A percentile compares a stretch with the other conserved stretches of the same genome.
These are phyloP conservation scores for Colletotrichum australisinense DNA, from an alignment of 2,329 filamentous ascomycete genomes.

Conservation along the genomic window DNA sequence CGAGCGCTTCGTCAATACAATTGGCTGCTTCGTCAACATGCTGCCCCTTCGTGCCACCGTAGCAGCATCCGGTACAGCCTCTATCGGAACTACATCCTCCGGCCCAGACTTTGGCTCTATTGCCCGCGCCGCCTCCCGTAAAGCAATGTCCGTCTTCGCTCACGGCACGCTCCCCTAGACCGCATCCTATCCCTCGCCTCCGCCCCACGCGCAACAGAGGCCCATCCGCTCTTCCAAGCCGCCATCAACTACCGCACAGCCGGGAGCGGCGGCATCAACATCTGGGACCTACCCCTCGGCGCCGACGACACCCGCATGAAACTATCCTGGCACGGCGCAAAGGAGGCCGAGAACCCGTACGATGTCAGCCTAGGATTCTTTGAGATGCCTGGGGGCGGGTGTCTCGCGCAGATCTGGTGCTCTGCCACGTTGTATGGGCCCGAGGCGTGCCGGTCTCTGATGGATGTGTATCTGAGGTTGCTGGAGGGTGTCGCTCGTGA, in stretches of 20 bases:
- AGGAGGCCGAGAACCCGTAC: no score
- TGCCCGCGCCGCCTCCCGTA: conserved; percentile 35
- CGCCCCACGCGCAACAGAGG: conserved; percentile 48
- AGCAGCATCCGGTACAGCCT: no score
- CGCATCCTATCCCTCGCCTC: conserved; percentile 56
- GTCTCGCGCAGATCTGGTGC: neutral
- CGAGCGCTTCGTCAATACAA: conserved; percentile 41
- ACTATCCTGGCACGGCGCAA: no score
- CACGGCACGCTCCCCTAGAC: conserved; percentile 60
- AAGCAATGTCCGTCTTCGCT: conserved; percentile 44
- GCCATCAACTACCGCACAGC: conserved; percentile 47
- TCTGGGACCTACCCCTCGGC: no score
- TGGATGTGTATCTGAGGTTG: no score
- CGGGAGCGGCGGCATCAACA: neutral
- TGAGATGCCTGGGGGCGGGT: neutral
- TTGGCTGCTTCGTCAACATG: conserved; percentile 62
- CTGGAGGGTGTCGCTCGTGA: no score
- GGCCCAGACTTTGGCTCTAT: conserved; percentile 43
- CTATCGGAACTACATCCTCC: no score
- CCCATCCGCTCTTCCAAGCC: conserved; percentile 61
- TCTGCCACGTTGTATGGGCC: conserved; percentile 32
- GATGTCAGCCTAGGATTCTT: neutral
- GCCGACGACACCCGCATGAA: no score
- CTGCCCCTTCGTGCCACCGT: conserved; percentile 48
- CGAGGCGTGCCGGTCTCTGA: neutral